Evolutionary conservation across 805 yeast genomes (phyloP).

Genomic region (Suhomyces prunicola): DNA sequence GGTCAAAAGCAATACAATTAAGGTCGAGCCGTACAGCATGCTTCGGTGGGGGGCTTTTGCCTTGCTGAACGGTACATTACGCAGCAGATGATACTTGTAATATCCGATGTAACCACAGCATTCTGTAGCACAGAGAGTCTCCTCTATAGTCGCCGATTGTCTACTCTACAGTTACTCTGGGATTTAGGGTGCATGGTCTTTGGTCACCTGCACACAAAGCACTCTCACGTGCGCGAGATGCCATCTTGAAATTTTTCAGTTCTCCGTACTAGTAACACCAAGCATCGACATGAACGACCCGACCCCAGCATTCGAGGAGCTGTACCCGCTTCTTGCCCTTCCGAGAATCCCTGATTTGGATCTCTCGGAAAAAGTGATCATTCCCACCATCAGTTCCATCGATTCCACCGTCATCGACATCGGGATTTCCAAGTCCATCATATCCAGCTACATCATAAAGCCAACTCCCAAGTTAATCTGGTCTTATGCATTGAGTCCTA

Average conservation of each 20-base stretch:
- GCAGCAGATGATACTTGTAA: background rate
- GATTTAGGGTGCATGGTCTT: background rate
- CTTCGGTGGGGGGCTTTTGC: background rate
- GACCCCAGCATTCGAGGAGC: constrained; percentile 22
- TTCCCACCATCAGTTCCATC: constrained; percentile 16
- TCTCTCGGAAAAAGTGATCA: constrained; percentile 21
- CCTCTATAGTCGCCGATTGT: background rate
- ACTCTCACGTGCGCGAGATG: constrained; percentile 2
- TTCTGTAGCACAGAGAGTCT: background rate
- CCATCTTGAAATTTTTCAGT: constrained; percentile 2
- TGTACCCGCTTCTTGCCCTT: constrained; percentile 30
- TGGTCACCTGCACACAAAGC: background rate
- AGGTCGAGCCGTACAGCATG: background rate
- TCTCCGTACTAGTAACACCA: background rate
- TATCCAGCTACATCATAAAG: constrained; percentile 48
- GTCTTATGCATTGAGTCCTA: constrained; percentile 53
- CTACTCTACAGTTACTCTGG: background rate
- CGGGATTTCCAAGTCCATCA: constrained; percentile 52
- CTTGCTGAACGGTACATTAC: background rate
- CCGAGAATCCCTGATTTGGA: constrained; percentile 32
- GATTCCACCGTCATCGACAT: constrained; percentile 41
- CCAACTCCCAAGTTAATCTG: constrained; percentile 58
- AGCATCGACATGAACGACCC: constrained; percentile 1
- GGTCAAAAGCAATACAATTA: background rate
- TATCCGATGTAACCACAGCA: background rate